Percentiles rank a stretch among this genome's conserved stretches.
These are phyloP conservation scores for Tolypocladium album DNA, from an alignment of 2,329 filamentous ascomycete species.

Conservation along the genomic window DNA sequence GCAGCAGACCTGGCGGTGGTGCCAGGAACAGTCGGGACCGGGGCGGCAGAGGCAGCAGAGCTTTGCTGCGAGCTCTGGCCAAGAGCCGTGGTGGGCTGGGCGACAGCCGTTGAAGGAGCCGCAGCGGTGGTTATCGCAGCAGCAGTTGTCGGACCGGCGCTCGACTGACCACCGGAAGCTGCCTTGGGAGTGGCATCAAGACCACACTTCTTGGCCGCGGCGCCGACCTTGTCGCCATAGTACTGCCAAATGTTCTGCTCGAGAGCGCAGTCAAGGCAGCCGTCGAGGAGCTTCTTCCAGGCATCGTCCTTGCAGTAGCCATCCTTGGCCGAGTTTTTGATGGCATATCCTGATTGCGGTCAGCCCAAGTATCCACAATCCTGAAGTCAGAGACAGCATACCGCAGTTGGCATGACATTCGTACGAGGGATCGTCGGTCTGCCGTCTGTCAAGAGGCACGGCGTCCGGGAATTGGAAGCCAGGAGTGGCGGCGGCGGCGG, in stretches of 20 bases:
- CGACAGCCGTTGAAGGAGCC: slow-evolving; percentile 3
- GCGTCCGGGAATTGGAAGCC: slow-evolving; percentile 16
- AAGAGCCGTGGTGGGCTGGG: background rate
- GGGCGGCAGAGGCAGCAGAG: background rate
- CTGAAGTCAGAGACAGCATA: slow-evolving; percentile 14
- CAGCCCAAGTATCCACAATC: background rate
- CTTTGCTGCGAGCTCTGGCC: background rate
- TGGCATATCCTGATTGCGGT: slow-evolving; percentile 15
- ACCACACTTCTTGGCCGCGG: slow-evolving; percentile 25
- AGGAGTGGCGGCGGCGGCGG: slow-evolving; percentile 8
- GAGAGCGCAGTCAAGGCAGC: slow-evolving; percentile 33
- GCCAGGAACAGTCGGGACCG: slow-evolving; percentile 2
- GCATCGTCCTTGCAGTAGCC: slow-evolving; percentile 21
- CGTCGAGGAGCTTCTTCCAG: slow-evolving; percentile 30
- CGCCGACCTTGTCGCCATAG: slow-evolving; percentile 26
- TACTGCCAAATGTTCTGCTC: slow-evolving; percentile 31
- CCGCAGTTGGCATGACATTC: slow-evolving; percentile 41
- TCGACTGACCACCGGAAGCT: slow-evolving; percentile 3
- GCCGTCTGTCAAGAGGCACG: slow-evolving; percentile 28
- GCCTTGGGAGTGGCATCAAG: slow-evolving; percentile 11
- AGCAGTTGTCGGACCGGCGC: slow-evolving; percentile 1
- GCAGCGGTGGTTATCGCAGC: background rate
- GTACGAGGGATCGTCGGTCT: slow-evolving; percentile 26
- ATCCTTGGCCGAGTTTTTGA: slow-evolving; percentile 11
- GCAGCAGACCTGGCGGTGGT: background rate